Evolutionary conservation across 2,329 filamentous ascomycete genomes (phyloP).

Genomic region (Penicillium corylophilum): DNA sequence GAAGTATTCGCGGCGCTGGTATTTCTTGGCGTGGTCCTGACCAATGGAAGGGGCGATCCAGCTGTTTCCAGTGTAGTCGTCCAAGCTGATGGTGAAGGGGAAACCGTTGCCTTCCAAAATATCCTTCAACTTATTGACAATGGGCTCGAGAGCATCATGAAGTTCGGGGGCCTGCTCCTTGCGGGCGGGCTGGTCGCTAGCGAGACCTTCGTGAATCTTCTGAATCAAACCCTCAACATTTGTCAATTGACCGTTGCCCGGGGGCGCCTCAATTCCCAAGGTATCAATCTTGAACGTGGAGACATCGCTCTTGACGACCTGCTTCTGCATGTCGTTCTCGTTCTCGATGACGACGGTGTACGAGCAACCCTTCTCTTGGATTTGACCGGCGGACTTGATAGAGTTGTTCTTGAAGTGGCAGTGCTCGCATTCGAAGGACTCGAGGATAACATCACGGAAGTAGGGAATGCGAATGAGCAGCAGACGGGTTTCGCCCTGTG

Average conservation of each 20-base stretch:
- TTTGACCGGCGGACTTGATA: constrained; percentile 85
- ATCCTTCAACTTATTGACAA: constrained; percentile 70
- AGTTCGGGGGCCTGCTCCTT: constrained; percentile 77
- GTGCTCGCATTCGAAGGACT: constrained; percentile 91
- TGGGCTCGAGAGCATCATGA: constrained; percentile 71
- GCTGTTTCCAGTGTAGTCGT: constrained; percentile 93
- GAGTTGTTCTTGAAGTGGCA: constrained; percentile 90
- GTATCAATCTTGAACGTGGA: constrained; percentile 85
- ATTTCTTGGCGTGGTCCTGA: constrained; percentile 75
- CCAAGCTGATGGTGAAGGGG: constrained; percentile 83
- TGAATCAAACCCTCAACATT: constrained; percentile 87
- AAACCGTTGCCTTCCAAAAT: constrained; percentile 78
- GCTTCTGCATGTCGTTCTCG: constrained; percentile 73
- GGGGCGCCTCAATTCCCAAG: constrained; percentile 87
- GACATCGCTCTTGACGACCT: constrained; percentile 89
- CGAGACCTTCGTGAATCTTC: constrained; percentile 76
- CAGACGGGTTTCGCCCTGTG: constrained; percentile 76
- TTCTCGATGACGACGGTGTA: constrained; percentile 78
- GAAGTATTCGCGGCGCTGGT: constrained; percentile 79
- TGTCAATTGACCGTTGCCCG: constrained; percentile 85
- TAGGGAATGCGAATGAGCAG: constrained; percentile 91
- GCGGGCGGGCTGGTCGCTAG: constrained; percentile 76
- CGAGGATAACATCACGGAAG: constrained; percentile 96
- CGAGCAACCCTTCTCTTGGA: constrained; percentile 82
- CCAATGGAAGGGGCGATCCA: constrained; percentile 84